Conservation (phyloP, 495 filamentous ascomycete genomes). For the Trichoderma reesei region DNA sequence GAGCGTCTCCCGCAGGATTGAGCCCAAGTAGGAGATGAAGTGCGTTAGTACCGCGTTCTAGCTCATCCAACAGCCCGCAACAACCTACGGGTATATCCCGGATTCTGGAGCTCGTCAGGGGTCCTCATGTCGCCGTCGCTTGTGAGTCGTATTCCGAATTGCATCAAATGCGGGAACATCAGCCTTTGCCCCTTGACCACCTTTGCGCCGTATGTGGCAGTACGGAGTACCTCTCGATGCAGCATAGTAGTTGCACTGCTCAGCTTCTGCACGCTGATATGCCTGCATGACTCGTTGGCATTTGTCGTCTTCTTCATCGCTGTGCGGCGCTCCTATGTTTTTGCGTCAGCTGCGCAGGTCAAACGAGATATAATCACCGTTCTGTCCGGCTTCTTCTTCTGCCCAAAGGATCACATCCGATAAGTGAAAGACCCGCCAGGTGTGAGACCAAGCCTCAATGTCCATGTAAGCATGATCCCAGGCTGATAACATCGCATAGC, state of each 20-base stretch:
- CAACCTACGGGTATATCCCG: slow-evolving; percentile 2
- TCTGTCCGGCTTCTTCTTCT: not conserved
- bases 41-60: not conserved
- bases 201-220: not conserved
- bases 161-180: not conserved
- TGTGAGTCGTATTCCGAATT: not conserved
- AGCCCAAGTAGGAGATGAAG: slow-evolving; percentile 4
- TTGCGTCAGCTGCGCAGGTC: not conserved
- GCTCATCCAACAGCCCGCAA: not conserved
- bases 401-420: not conserved
- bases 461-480: too few relatives aligned
- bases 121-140: slow-evolving; percentile 4
- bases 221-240: not conserved
- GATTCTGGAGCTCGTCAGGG: not conserved
- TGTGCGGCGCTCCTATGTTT: not conserved
- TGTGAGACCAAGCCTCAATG: too few relatives aligned
- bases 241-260: not conserved
- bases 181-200: not conserved
- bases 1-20: slow-evolving; percentile 1
- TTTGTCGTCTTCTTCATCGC: not conserved
- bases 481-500: too few relatives aligned
- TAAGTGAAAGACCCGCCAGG: too few relatives aligned
- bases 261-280: not conserved
- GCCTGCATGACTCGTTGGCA: not conserved
- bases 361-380: not conserved